These are phyloP conservation scores for Giardia muris DNA, from an alignment of 208 protist species.

Conservation along the genomic window DNA sequence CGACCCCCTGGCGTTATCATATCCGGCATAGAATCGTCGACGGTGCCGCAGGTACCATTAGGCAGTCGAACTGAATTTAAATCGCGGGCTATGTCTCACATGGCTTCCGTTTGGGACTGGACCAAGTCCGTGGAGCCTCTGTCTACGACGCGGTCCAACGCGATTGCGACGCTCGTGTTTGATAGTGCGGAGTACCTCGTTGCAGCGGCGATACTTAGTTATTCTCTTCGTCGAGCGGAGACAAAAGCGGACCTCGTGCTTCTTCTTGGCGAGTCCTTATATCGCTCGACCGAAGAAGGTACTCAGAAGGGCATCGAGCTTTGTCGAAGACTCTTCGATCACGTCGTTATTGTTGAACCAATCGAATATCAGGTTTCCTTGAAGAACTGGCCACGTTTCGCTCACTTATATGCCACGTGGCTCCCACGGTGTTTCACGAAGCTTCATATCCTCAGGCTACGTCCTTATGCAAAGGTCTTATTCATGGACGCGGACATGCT, in stretches of 20 bases:
- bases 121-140: background rate
- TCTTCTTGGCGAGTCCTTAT: background rate
- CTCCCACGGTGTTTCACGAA: background rate
- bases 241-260: background rate
- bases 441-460: background rate
- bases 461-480: background rate
- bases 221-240: background rate
- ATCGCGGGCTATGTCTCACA: too few relatives aligned
- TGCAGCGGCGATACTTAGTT: background rate
- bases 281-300: background rate
- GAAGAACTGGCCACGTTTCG: background rate
- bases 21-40: background rate
- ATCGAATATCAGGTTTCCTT: background rate
- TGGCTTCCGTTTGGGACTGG: background rate
- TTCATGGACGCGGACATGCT: conserved; percentile 14
- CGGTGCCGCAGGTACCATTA: too few relatives aligned
- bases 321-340: background rate
- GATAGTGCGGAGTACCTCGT: background rate
- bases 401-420: background rate
- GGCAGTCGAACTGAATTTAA: too few relatives aligned
- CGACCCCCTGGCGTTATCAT: background rate
- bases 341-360: background rate
- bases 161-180: background rate
- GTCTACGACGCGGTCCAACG: background rate
- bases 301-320: background rate